phyloP scores from a whole-genome alignment of 2,329 filamentous ascomycete species.

The Clonostachys chloroleuca region DNA sequence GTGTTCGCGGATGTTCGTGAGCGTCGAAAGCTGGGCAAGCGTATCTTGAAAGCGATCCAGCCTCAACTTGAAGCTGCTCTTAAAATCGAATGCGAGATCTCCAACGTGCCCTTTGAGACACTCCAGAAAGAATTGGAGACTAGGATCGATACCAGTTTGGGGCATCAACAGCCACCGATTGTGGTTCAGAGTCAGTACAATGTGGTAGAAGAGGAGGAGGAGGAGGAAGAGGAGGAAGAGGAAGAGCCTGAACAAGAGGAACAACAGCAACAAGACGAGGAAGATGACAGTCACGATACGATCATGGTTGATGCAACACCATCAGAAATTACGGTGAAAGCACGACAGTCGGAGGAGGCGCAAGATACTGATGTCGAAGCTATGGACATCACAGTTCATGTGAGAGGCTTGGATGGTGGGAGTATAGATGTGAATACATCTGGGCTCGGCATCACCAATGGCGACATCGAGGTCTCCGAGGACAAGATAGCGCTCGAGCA shows the following conservation, averaged over 20 bases:
- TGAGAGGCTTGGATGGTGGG: conserved; percentile 15
- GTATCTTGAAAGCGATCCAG: conserved; percentile 81
- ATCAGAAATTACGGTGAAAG: conserved; percentile 41
- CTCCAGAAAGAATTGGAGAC: conserved; percentile 70
- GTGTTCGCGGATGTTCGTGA: conserved; percentile 69
- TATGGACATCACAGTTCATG: conserved; percentile 25
- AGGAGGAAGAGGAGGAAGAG: no score
- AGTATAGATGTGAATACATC: conserved; percentile 44
- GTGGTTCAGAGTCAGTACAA: no score
- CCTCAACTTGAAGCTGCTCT: conserved; percentile 72
- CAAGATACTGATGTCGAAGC: conserved; percentile 19
- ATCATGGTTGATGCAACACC: conserved; percentile 47
- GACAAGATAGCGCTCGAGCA: conserved; percentile 5
- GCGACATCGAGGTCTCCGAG: conserved; percentile 1
- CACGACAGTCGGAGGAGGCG: conserved; percentile 15
- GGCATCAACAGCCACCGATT: conserved; percentile 33
- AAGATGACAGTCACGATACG: conserved; percentile 35
- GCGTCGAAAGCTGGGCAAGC: conserved; percentile 78
- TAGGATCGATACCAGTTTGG: conserved; percentile 64
- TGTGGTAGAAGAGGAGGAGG: no score
- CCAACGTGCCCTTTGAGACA: conserved; percentile 62
- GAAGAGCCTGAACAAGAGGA: conserved; percentile 18
- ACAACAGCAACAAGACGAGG: conserved; percentile 33
- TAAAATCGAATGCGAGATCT: conserved; percentile 77
- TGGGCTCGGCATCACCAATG: conserved; percentile 16